phyloP scores from a whole-genome alignment of 225 moss, liverwort and hornwort genomes.

The Pseudoscleropodium purum region DNA sequence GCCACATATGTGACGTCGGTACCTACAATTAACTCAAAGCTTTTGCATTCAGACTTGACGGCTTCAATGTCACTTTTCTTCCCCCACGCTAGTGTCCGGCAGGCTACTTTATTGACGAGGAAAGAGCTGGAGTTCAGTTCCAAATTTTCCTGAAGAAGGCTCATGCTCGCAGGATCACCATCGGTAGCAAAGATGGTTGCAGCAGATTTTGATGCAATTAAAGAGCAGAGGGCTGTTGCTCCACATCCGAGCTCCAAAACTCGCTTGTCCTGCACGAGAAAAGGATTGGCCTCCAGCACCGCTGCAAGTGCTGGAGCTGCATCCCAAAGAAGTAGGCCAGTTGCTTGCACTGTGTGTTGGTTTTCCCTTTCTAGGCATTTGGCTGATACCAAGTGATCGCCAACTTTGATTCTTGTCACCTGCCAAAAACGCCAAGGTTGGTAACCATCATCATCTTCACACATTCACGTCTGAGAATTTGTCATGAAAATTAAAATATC shows the following conservation, averaged over 20 bases:
- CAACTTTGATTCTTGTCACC: slow-evolving; percentile 44
- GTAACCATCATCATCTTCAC: background rate
- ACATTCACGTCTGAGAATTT: background rate
- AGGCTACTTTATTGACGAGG: slow-evolving; percentile 27
- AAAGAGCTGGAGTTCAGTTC: slow-evolving; percentile 48
- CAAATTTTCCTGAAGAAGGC: slow-evolving; percentile 64
- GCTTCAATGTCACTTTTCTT: slow-evolving; percentile 42
- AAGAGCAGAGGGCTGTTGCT: slow-evolving; percentile 77
- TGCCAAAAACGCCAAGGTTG: slow-evolving; percentile 19
- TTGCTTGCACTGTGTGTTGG: slow-evolving; percentile 72
- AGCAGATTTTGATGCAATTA: slow-evolving; percentile 55
- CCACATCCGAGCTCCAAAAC: slow-evolving; percentile 96
- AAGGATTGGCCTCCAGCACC: slow-evolving; percentile 59
- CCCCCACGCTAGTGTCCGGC: slow-evolving; percentile 66
- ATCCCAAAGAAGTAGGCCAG: slow-evolving; percentile 93
- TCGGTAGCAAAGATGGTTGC: slow-evolving; percentile 60
- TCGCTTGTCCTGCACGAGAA: slow-evolving; percentile 35
- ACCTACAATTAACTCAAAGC: slow-evolving; percentile 76
- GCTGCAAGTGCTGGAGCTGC: slow-evolving; percentile 74
- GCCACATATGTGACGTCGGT: slow-evolving; percentile 87
- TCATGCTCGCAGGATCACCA: slow-evolving; percentile 53
- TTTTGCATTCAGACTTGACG: slow-evolving; percentile 15
- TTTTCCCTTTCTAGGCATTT: slow-evolving; percentile 68
- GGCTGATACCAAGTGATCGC: slow-evolving; percentile 33
- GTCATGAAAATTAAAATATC: background rate